These are phyloP conservation scores for Trapa incisa DNA, from an alignment of 345 rosid genomes.

Conservation along the genomic window DNA sequence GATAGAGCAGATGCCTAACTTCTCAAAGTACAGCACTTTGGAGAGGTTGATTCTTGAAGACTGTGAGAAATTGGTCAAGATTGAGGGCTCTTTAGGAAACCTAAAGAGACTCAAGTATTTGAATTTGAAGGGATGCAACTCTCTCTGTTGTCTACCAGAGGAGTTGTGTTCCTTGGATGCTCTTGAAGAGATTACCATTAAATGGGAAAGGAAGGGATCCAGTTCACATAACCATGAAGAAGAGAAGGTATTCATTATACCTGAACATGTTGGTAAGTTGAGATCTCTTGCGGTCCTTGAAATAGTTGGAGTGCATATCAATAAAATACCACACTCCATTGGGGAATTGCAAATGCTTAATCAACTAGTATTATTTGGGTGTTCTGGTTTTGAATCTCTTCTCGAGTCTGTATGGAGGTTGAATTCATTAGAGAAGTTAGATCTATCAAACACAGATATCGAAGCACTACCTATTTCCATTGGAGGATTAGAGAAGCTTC, in stretches of 20 bases:
- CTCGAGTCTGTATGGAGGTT: not conserved
- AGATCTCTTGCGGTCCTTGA: conserved; percentile 1
- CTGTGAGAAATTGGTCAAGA: not conserved
- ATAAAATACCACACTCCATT: not conserved
- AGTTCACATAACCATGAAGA: too few relatives aligned
- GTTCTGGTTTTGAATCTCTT: not conserved
- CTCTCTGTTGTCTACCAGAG: not conserved
- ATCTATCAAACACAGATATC: not conserved
- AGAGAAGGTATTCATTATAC: too few relatives aligned
- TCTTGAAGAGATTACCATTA: not conserved
- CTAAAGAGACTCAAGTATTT: not conserved
- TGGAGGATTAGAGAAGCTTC: not conserved
- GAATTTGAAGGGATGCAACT: not conserved
- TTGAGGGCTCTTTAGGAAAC: conserved; percentile 1
- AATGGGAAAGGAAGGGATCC: not conserved
- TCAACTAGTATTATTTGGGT: not conserved
- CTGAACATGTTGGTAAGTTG: not conserved
- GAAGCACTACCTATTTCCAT: not conserved
- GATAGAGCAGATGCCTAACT: not conserved
- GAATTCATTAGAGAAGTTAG: not conserved
- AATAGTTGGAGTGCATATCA: not conserved
- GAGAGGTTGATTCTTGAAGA: conserved; percentile 7
- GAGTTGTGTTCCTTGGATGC: not conserved
- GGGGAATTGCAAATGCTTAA: not conserved
- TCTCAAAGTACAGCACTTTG: not conserved